Base-by-base conservation (phyloP, 2,329 filamentous ascomycete genomes). In the Diaporthe helianthi region DNA sequence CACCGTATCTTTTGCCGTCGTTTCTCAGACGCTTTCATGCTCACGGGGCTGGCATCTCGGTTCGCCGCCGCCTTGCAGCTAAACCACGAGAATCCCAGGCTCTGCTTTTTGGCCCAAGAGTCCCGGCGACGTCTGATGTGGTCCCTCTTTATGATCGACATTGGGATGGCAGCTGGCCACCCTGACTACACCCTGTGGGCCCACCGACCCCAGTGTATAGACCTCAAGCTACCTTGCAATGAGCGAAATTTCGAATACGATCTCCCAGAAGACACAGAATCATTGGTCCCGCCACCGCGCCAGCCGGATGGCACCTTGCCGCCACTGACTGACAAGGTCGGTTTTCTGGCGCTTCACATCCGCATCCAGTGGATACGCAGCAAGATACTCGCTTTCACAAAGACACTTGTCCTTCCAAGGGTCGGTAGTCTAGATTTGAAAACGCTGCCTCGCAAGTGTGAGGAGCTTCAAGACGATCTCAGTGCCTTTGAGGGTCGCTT, bases 211-310 rank as follows among this genome's bases (percentile, higher is more conserved):
- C 80, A 83, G 58, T 76, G 76, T 12, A 80, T 85, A 71, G 80
- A 81, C 67, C 79, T 85, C 54, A 81, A 84, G 69, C 79, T 85
- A 13, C 83, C 83, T 0, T 85, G 83, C 73, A 84, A 85, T 72
- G 83, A 85, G 75, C 80, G 81, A 2, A 84, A 84, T 70, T 85
- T 84, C 68, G 86, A 89, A 74, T 87, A 87, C 71, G 86, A 88
- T 74, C 81, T 88, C 1, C 84, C 86, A 6, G 86, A 88, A 73
- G 79, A 81, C 5, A 86, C 85, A 9, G 85, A 87, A 70, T 81
- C 81, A 60, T 81, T 87, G n/a, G 79, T 84, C 19, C 76, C 76
- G 29, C 80, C 83, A 1, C 76, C 76, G 0, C 81, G 83, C 0
- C 80, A 81, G 7, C 78, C 82, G 1, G 79, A 81, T 19, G 81